Evolutionary conservation across 2,329 filamentous ascomycete genomes (phyloP).

Genomic region (Harringtonia lauricola): DNA sequence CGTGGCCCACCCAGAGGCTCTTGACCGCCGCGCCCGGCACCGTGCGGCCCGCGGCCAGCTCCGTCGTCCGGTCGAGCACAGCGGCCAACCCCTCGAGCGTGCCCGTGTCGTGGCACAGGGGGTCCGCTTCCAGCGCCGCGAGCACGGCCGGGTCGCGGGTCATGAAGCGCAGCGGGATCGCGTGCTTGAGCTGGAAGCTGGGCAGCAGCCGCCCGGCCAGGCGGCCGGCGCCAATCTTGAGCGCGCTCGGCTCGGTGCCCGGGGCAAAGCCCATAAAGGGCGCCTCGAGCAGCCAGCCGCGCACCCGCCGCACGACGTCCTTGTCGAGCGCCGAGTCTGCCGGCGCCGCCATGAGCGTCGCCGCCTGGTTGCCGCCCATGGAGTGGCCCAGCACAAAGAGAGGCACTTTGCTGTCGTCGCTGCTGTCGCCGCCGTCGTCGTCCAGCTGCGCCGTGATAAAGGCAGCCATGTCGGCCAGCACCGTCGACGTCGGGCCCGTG

Average conservation of each 20-base stretch:
- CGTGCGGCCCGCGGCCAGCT: constrained; percentile 45
- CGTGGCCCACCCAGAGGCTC: constrained; percentile 64
- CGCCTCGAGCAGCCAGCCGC: constrained; percentile 65
- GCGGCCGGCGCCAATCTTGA: constrained; percentile 56
- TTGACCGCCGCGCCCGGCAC: constrained; percentile 41
- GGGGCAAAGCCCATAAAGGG: constrained; percentile 68
- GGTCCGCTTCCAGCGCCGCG: constrained; percentile 51
- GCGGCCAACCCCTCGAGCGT: constrained; percentile 68
- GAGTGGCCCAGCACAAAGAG: constrained; percentile 83
- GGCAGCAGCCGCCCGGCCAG: constrained; percentile 60
- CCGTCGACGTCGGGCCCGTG: constrained; percentile 61
- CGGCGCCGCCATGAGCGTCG: constrained; percentile 46
- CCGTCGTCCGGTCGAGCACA: constrained; percentile 62
- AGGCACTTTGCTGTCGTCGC: constrained; percentile 35
- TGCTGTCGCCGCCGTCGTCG: background rate
- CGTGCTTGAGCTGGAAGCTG: constrained; percentile 52
- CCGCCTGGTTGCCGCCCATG: constrained; percentile 75
- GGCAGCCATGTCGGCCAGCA: constrained; percentile 67
- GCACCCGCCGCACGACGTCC: constrained; percentile 43
- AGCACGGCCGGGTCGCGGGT: constrained; percentile 56
- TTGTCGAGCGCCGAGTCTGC: constrained; percentile 29
- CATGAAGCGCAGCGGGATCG: constrained; percentile 52
- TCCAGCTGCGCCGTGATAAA: constrained; percentile 53
- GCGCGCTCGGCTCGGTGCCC: constrained; percentile 46
- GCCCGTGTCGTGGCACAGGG: constrained; percentile 69